Conservation (phyloP, 176 grass and related monocot genomes). For the Oryza australiensis region DNA sequence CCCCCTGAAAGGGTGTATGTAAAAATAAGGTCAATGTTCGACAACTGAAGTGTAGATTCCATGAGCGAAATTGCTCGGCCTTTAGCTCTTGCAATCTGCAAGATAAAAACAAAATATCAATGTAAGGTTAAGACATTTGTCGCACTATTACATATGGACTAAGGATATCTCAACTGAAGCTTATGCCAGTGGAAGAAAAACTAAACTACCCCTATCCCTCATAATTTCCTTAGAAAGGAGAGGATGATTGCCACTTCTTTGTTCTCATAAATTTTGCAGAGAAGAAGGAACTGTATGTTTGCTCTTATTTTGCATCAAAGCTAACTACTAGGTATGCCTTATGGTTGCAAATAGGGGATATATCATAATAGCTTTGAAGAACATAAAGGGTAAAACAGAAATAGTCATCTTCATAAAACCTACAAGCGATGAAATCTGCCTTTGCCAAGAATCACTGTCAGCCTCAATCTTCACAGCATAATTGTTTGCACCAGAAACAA, state of each 20-base stretch:
- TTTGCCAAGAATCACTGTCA: constrained; percentile 69
- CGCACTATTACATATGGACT: not conserved
- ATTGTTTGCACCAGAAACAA: constrained; percentile 60
- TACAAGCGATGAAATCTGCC: constrained; percentile 78
- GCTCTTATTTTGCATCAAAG: constrained; percentile 17
- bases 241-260: not conserved
- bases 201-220: constrained; percentile 1
- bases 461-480: constrained; percentile 67
- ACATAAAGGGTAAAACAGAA: constrained; percentile 10
- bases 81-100: constrained; percentile 94
- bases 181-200: constrained; percentile 14
- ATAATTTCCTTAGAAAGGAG: not conserved
- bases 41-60: constrained; percentile 82
- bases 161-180: not conserved
- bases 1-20: constrained; percentile 71
- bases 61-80: constrained; percentile 65
- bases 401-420: constrained; percentile 31
- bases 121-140: not conserved
- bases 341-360: constrained; percentile 5
- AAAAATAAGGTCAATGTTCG: constrained; percentile 91
- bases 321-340: not conserved
- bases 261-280: not conserved
- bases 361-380: constrained; percentile 17
- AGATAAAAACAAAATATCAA: not conserved
- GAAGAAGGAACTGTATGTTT: not conserved